Percentiles rank a stretch among this genome's conserved stretches.
Evolutionary conservation across 768 basidiomycete species (phyloP).

Genomic region (Chalciporus piperatus): DNA sequence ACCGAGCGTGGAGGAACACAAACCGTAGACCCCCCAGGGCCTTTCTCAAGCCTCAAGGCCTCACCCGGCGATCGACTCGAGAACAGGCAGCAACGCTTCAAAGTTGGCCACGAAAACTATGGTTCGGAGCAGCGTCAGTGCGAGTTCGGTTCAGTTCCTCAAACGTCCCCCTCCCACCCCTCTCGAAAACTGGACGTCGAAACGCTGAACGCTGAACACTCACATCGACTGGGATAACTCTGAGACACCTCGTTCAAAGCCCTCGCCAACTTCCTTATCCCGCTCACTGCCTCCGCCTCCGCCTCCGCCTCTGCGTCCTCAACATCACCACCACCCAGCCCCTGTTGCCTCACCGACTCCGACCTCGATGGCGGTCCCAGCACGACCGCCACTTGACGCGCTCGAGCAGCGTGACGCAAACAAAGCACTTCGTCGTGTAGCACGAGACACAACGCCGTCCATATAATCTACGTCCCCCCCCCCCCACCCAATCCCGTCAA

Average conservation of each 20-base stretch:
- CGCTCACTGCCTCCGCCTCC: conserved; percentile 13
- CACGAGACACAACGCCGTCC: conserved; percentile 20
- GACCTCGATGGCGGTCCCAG: too few relatives aligned
- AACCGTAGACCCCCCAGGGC: too few relatives aligned
- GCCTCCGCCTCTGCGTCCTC: background rate
- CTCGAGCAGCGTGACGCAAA: conserved; percentile 3
- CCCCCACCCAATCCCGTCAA: too few relatives aligned
- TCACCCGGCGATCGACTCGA: conserved; percentile 16
- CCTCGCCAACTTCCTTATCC: conserved; percentile 15
- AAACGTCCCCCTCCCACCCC: background rate
- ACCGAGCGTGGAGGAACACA: too few relatives aligned
- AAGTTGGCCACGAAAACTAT: conserved; percentile 23
- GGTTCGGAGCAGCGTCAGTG: background rate
- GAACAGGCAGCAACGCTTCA: conserved; percentile 24
- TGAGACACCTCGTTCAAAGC: conserved; percentile 18
- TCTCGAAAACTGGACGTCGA: too few relatives aligned
- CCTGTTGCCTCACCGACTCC: background rate
- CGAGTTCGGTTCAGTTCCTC: background rate
- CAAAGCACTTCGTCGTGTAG: conserved; percentile 21
- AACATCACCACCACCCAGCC: too few relatives aligned
- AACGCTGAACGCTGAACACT: too few relatives aligned
- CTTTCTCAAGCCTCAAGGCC: too few relatives aligned
- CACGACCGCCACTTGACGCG: too few relatives aligned
- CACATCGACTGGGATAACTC: conserved; percentile 18
- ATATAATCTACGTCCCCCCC: conserved; percentile 15